Evolutionary conservation across 2,329 filamentous ascomycete genomes (phyloP).

Genomic region (Ceratocystis colombiana): DNA sequence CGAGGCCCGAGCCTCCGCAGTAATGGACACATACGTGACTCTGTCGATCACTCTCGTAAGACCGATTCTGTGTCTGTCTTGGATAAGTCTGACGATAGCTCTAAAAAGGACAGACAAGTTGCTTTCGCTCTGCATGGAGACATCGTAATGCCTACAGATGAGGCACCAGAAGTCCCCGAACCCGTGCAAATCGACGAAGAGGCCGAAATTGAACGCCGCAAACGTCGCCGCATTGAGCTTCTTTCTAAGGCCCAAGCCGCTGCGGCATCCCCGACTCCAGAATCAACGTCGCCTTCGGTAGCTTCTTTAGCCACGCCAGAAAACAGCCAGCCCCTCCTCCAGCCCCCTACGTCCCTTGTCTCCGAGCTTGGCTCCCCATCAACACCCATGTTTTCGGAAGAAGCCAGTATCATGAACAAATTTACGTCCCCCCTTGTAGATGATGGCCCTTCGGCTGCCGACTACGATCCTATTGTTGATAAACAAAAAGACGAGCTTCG

Average conservation of each 20-base stretch:
- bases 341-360: constrained; percentile 36
- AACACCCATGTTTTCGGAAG: constrained; percentile 19
- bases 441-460: constrained; percentile 79
- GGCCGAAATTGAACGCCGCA: constrained; percentile 72
- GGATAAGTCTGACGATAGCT: constrained; percentile 43
- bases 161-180: constrained; percentile 30
- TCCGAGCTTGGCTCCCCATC: neutral
- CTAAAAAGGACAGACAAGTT: constrained; percentile 23
- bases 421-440: constrained; percentile 30
- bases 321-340: constrained; percentile 28
- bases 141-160: constrained; percentile 22
- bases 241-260: constrained; percentile 70
- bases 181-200: constrained; percentile 64
- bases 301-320: neutral
- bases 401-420: constrained; percentile 20
- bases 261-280: constrained; percentile 54
- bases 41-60: constrained; percentile 40
- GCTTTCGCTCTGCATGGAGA: constrained; percentile 21
- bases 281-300: constrained; percentile 43
- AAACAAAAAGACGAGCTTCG: constrained; percentile 74
- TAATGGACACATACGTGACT: constrained; percentile 27
- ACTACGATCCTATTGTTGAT: constrained; percentile 82
- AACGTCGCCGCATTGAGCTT: constrained; percentile 73
- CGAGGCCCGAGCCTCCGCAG: constrained; percentile 31
- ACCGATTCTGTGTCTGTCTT: constrained; percentile 16